These are phyloP conservation scores for Lecanicillium sp. DNA, from an alignment of 2,329 filamentous ascomycete genomes.

Conservation along the genomic window DNA sequence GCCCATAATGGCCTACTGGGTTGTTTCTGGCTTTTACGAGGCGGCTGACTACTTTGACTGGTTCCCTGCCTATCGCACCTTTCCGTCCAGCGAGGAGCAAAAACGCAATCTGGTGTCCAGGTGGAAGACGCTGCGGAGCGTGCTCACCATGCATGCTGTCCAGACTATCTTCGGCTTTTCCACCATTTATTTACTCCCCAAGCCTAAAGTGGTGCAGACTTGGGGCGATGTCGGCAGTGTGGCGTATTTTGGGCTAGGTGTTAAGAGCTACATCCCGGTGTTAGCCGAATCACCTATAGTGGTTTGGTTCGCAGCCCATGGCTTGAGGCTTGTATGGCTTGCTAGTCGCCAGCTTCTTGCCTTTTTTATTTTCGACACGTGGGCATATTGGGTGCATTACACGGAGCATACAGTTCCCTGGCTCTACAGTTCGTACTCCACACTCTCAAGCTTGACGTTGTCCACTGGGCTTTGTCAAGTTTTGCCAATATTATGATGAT, in stretches of 20 bases:
- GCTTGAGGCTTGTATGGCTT: constrained; percentile 1
- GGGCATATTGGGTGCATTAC: constrained; percentile 2
- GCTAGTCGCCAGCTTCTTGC: background rate
- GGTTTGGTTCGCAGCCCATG: background rate
- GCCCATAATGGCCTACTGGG: constrained; percentile 1
- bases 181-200: background rate
- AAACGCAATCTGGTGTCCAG: background rate
- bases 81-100: background rate
- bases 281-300: background rate
- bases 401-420: background rate
- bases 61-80: constrained; percentile 1
- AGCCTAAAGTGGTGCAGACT: background rate
- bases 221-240: background rate
- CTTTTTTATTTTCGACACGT: constrained; percentile 1
- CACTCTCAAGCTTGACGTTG: background rate
- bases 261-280: background rate
- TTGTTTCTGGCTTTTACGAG: constrained; percentile 1
- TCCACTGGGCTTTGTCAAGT: background rate
- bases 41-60: constrained; percentile 2
- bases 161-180: background rate
- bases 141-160: constrained; percentile 1
- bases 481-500: background rate
- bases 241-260: background rate
- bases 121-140: background rate
- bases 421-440: background rate